These are phyloP conservation scores for Phytophthora vignae DNA, from an alignment of 352 stramenopile genomes.

Conservation along the genomic window DNA sequence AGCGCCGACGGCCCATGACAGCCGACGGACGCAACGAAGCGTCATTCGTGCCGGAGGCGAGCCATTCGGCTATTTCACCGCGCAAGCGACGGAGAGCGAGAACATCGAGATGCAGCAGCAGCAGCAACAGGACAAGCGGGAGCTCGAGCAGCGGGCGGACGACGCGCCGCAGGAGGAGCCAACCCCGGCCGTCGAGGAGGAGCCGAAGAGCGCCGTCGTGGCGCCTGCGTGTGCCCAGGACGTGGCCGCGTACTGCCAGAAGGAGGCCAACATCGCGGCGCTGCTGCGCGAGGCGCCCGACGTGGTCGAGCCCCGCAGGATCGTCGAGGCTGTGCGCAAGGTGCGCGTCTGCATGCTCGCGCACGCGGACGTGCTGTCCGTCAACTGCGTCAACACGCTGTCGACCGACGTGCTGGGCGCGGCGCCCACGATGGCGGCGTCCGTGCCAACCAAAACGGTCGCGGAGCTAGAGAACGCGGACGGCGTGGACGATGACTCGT, in stretches of 20 bases:
- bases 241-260: conserved; percentile 47
- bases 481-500: conserved; percentile 53
- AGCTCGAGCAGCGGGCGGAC: conserved; percentile 12
- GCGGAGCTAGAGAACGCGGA: conserved; percentile 17
- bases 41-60: conserved; percentile 13
- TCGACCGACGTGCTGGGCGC: conserved; percentile 32
- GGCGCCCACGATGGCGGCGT: conserved; percentile 26
- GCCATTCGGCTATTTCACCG: conserved; percentile 34
- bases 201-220: conserved; percentile 6
- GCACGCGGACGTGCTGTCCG: conserved; percentile 63
- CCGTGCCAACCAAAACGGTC: conserved; percentile 19
- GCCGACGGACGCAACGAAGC: conserved; percentile 9
- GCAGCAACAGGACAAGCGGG: background rate
- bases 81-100: background rate
- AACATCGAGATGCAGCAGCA: conserved; percentile 25
- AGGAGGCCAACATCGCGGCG: conserved; percentile 58
- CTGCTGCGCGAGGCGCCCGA: conserved; percentile 50
- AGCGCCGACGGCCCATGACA: conserved; percentile 11
- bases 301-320: conserved; percentile 40
- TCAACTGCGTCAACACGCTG: conserved; percentile 56
- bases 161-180: conserved; percentile 3
- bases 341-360: conserved; percentile 61
- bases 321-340: conserved; percentile 52
- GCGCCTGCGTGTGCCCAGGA: conserved; percentile 51
- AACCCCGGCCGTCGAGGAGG: background rate